phyloP scores from a whole-genome alignment of 352 stramenopile species.

The Phytophthora rubi region DNA sequence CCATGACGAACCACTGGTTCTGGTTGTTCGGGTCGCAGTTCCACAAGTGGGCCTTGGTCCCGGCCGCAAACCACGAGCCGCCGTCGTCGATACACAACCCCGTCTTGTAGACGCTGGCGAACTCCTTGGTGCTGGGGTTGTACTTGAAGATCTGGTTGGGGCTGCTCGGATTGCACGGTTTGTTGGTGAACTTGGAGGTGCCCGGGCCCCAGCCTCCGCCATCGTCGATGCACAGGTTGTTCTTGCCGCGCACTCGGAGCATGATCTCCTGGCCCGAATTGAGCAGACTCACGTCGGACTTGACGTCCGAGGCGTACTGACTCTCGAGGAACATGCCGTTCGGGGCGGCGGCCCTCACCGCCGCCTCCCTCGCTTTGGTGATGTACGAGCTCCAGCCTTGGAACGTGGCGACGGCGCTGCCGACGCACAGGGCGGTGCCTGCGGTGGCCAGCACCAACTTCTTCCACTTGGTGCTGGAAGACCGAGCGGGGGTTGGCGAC shows the following conservation, averaged over 20 bases:
- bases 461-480: conserved; percentile 19
- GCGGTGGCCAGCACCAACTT: conserved; percentile 20
- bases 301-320: not conserved
- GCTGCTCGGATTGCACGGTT: conserved; percentile 38
- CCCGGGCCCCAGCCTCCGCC: conserved; percentile 24
- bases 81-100: conserved; percentile 34
- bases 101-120: conserved; percentile 30
- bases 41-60: conserved; percentile 26
- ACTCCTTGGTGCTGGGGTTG: conserved; percentile 12
- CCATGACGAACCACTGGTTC: conserved; percentile 35
- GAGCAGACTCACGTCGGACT: not conserved
- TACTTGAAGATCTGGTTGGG: conserved; percentile 43
- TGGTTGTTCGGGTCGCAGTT: conserved; percentile 35
- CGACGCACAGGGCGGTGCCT: conserved; percentile 23
- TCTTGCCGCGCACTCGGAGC: conserved; percentile 16
- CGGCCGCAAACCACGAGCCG: conserved; percentile 15
- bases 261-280: not conserved
- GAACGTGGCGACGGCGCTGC: conserved; percentile 25
- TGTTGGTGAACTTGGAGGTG: conserved; percentile 29
- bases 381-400: conserved; percentile 26
- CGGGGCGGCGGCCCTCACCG: not conserved
- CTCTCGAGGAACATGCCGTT: not conserved
- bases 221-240: conserved; percentile 44
- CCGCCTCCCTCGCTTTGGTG: not conserved
- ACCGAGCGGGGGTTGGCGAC: not conserved